Base-by-base conservation (phyloP, 495 filamentous ascomycete genomes). In the Sabuloglossum arenarium region DNA sequence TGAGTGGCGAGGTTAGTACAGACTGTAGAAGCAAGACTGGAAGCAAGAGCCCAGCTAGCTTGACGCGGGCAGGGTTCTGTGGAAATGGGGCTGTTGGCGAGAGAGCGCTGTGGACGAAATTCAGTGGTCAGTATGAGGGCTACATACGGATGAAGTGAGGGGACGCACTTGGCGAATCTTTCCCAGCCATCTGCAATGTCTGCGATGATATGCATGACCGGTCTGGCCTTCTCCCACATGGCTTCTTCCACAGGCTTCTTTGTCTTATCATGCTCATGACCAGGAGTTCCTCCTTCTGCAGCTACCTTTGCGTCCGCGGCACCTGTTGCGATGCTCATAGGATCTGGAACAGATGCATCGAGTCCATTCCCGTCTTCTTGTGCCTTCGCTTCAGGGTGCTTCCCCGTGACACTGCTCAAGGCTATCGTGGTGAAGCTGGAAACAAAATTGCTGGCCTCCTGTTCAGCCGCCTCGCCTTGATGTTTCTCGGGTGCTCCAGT, bases 391-490 rank as follows among this genome's bases (percentile, higher is more conserved):
- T 73, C 68, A 4, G 68, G 65, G 10, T 75, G 72, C 60, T 88
- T 88, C 0, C 84, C 87, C 0, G 82, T 78, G 0, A 84, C 85
- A 54, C 82, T 85, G 51, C 80, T 80, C 37, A 91, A 69, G 0
- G 84, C 84, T 9, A 94, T 79, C 1, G 75, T 75, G 6, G 84
- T 81, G 55, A 91, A 80, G 29, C 81, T 78, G 59, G 81, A 82
- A 32, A 91, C 79, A 59, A 94, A 80, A 60, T 87, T 89, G 59
- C 73, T 80, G 1, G 88, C 88, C 65, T 94, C 88, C 58, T 83
- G 77, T 63, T 95, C 88, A 5, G 86, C 86, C 0, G 86, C 85
- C 64, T 93, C 88, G 19, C 88, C 88, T 61, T 88, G 82, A 64
- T 88, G 79, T 55, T 81, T 84, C 67, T 94, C 85, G 0, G 86